Base-by-base conservation (phyloP, 305 asterid genomes). In the Euphrasia arctica region DNA sequence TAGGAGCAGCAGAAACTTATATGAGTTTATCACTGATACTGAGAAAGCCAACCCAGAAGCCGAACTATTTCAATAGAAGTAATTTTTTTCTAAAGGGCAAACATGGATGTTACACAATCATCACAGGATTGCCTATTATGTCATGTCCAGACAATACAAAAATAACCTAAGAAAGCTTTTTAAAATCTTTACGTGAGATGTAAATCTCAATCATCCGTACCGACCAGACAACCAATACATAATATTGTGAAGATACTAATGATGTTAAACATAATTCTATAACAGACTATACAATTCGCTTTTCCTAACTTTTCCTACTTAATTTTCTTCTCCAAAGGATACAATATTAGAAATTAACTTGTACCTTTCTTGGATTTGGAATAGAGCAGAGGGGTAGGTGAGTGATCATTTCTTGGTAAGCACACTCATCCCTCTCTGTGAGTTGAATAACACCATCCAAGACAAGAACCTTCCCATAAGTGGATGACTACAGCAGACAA, bases 361-460 rank as follows among this genome's bases (percentile, higher is more conserved):
- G n/a, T 70, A 89, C 98, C 97, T 93, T 93, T 79, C 77, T 86
- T 2, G 98, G 98, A 79, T 78, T 88, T 9, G 86, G 84, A 69
- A 93, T 90, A 29, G 98, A 93, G 81, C 92, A 78, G 64, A 93
- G 97, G 4, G 98, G 98, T 63, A 93, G 98, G 75, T 93, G 98
- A 54, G 87, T 57, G 60, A 93, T 93, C 98, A 93, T 93, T 78
- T 93, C 99, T 80, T 91, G 98, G 70, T 91, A 91, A 70, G 98
- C 97, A 84, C 95, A 89, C 81, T 90, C 97, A 78, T 92, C 98
- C 77, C 97, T 90, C 78, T 92, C 98, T 0, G 98, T 92, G 56
- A 92, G 86, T 70, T 92, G 98, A 76, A 92, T 92, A 48, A 92
- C 97, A 66, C 98, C 97, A 72, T 92, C 98, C 89, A 92, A 75